phyloP scores from a whole-genome alignment of 2,329 filamentous ascomycete species.

The Tolypocladium ophioglossoides region DNA sequence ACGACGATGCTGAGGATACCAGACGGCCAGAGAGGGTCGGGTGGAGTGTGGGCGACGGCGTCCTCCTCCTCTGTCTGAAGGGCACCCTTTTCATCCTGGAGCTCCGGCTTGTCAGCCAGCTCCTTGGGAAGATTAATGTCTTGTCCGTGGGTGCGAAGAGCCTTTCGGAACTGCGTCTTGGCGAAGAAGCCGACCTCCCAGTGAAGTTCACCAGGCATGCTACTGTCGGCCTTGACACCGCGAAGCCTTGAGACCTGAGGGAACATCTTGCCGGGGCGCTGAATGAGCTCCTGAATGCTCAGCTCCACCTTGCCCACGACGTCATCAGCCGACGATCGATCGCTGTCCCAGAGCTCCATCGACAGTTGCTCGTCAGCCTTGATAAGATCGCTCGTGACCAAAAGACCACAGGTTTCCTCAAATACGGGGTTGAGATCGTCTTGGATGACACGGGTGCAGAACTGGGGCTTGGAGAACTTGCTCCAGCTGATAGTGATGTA shows the following conservation, averaged over 20 bases:
- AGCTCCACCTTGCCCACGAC: constrained; percentile 91
- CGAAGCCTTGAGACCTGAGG: constrained; percentile 74
- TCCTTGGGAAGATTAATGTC: constrained; percentile 65
- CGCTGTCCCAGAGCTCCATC: constrained; percentile 93
- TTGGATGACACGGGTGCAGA: constrained; percentile 91
- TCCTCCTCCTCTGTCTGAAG: constrained; percentile 65
- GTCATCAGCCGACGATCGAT: constrained; percentile 84
- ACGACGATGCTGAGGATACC: constrained; percentile 79
- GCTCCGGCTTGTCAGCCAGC: constrained; percentile 60
- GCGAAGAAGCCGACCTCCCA: constrained; percentile 96
- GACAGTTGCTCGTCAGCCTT: constrained; percentile 89
- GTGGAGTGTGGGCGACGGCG: constrained; percentile 79
- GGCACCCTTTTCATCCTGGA: constrained; percentile 77
- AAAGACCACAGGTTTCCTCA: constrained; percentile 74
- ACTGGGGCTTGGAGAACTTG: constrained; percentile 96
- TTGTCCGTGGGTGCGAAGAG: constrained; percentile 78
- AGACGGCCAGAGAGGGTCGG: constrained; percentile 92
- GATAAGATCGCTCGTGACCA: constrained; percentile 83
- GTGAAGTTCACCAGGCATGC: constrained; percentile 87
- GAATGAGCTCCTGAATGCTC: constrained; percentile 89
- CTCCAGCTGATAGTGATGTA: constrained; percentile 94
- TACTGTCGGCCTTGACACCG: constrained; percentile 72
- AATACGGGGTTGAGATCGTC: constrained; percentile 91
- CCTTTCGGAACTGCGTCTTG: constrained; percentile 78
- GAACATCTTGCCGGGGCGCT: constrained; percentile 85